These are phyloP conservation scores for Arabidopsis lyrata DNA, from an alignment of 441 rosid genomes.

Conservation along the genomic window DNA sequence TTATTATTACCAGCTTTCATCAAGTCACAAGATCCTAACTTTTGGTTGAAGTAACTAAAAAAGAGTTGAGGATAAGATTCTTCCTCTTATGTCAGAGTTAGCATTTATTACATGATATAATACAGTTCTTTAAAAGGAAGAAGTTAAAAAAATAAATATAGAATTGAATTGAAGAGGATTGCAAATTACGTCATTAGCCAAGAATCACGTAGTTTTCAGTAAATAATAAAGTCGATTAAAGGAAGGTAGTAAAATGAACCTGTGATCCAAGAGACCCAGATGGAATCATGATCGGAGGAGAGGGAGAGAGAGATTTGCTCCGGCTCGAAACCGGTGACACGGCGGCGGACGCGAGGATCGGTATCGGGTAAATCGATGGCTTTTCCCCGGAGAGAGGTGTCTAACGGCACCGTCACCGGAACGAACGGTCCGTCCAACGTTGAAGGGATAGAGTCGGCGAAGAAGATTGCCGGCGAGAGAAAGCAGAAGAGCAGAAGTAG, in stretches of 20 bases:
- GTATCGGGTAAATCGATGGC: conserved; percentile 82
- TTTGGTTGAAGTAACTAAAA: conserved; percentile 28
- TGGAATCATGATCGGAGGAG: conserved; percentile 65
- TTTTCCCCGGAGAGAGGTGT: conserved; percentile 63
- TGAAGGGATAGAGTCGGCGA: conserved; percentile 53
- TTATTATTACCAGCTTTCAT: neutral
- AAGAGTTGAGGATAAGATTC: conserved; percentile 23
- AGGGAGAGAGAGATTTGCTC: conserved; percentile 84
- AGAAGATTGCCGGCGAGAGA: conserved; percentile 22
- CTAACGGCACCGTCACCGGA: conserved; percentile 80
- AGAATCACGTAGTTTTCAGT: neutral
- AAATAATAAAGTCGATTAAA: conserved; percentile 7
- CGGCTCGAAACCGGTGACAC: conserved; percentile 69
- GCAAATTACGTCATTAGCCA: conserved; percentile 8
- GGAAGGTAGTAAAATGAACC: conserved; percentile 46
- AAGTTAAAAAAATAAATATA: neutral
- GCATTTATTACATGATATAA: conserved; percentile 31
- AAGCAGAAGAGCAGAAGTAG: conserved; percentile 29
- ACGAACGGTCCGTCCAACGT: conserved; percentile 79
- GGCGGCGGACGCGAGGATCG: conserved; percentile 80
- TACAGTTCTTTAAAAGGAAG: neutral
- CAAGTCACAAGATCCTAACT: conserved; percentile 27
- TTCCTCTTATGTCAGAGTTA: conserved; percentile 30
- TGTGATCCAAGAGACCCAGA: conserved; percentile 95
- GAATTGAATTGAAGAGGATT: conserved; percentile 1